Conservation (phyloP, 306 rosid genomes). For the Quercus ilex region DNA sequence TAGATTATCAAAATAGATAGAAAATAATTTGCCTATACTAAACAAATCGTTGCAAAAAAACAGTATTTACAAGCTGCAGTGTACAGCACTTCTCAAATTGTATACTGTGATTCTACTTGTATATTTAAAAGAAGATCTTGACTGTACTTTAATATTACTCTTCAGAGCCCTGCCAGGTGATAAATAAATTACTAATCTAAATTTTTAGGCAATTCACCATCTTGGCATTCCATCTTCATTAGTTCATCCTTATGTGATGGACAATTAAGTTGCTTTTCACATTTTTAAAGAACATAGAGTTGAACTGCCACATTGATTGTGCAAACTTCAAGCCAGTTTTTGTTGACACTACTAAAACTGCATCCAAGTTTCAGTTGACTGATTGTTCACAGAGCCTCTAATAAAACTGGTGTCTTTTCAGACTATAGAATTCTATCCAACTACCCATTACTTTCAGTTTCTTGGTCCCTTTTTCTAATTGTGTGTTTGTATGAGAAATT, state of each 20-base stretch:
- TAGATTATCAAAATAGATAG: neutral
- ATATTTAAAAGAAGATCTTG: neutral
- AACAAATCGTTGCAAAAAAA: neutral
- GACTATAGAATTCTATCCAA: neutral
- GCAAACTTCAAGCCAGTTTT: neutral
- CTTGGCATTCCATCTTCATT: neutral
- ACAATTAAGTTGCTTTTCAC: neutral
- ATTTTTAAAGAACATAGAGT: neutral
- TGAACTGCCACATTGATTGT: neutral
- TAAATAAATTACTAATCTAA: neutral
- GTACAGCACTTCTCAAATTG: neutral
- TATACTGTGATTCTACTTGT: neutral
- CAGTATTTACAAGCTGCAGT: neutral
- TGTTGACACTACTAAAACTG: neutral
- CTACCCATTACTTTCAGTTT: neutral
- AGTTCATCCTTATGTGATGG: too few relatives aligned
- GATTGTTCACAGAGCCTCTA: conserved; percentile 10
- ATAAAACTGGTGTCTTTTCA: neutral
- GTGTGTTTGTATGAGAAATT: neutral
- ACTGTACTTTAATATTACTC: neutral
- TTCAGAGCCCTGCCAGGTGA: neutral
- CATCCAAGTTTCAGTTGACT: neutral
- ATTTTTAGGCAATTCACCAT: neutral
- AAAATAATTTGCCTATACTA: neutral
- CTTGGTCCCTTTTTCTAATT: neutral